A percentile compares a stretch with the other conserved stretches of the same genome.
These are phyloP conservation scores for Wickerhamiella sergipiensis DNA, from an alignment of 805 yeast species.

Conservation along the genomic window DNA sequence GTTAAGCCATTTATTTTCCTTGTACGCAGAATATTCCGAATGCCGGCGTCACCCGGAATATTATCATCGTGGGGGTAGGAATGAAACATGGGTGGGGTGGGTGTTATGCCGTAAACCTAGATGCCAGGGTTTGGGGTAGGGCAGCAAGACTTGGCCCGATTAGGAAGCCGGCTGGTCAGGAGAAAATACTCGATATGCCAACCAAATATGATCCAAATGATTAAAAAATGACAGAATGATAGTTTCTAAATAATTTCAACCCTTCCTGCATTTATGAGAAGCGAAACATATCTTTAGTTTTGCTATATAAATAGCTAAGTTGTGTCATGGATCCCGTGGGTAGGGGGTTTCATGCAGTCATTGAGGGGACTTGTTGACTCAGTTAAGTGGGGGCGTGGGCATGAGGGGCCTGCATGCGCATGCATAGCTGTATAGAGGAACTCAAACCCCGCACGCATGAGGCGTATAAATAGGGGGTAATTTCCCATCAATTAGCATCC, in stretches of 20 bases:
- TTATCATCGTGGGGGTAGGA: background rate
- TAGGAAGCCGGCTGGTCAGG: background rate
- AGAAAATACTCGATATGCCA: background rate
- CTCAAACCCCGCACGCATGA: background rate
- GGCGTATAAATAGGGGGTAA: background rate
- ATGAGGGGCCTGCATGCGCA: background rate
- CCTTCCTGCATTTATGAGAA: background rate
- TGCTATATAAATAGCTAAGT: background rate
- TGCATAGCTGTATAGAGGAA: background rate
- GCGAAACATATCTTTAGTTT: background rate
- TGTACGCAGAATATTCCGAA: background rate
- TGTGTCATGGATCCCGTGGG: background rate
- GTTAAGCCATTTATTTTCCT: no score
- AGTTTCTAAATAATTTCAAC: background rate
- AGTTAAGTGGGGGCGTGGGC: background rate
- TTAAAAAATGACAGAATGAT: no score
- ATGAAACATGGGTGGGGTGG: background rate
- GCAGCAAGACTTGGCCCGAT: background rate
- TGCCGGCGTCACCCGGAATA: background rate
- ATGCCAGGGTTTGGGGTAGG: background rate
- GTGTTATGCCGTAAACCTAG: background rate
- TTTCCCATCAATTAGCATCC: background rate
- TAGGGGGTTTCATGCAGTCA: background rate
- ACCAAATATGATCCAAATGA: no score
- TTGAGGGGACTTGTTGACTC: background rate